Base-by-base conservation (phyloP, 1,284 basidiomycete species). In the Puccinia novopanici region DNA sequence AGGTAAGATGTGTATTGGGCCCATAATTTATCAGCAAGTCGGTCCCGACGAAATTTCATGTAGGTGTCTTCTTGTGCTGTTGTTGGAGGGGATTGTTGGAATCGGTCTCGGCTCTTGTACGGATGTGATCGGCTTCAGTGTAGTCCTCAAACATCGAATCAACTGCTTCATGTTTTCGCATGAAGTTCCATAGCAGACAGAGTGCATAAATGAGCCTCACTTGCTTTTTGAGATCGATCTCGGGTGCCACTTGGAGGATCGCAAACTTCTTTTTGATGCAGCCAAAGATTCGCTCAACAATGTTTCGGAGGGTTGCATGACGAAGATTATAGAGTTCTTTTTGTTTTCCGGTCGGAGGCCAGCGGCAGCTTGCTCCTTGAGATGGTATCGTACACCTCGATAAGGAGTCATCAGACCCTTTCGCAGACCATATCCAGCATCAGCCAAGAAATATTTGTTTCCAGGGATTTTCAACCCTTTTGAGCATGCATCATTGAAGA, bases 131-230 rank as follows among this genome's bases (percentile, higher is more conserved):
- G 5, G 17, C 13, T 13, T 61, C 34, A 3, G 57, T 9, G 19
- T 61, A 61, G 24, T 61, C 57, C 4, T 61, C 5, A 5, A 61
- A 61, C 10, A 37, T 13, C 12, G 24, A 27, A 5, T 30, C 34
- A 37, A 61, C 34, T 19, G 24, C 17, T 27, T 61, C 57, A 61
- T 61, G 57, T 27, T 61, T 10, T 8, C 57, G 27, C 57, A 61
- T 61, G 57, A 61, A 61, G 24, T 61, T 61, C 57, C 57, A 61
- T 15, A 61, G 34, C 57, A 61, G 17, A 30, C 27, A 27, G 22
- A 61, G 27, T 61, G 57, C n/a, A 27, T 61, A 27, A 19, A 61
- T 61, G 12, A 15, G 34, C 22, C n/a, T 5, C 6, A 61, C 57
- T 19, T 61, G 57, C 50, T 61, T 61, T 27, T 61, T 61, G 15